Evolutionary conservation across 1,284 basidiomycete species (phyloP), one percentile per base, ranked within the genome.

Genomic region (Taiwanofungus camphoratus): DNA sequence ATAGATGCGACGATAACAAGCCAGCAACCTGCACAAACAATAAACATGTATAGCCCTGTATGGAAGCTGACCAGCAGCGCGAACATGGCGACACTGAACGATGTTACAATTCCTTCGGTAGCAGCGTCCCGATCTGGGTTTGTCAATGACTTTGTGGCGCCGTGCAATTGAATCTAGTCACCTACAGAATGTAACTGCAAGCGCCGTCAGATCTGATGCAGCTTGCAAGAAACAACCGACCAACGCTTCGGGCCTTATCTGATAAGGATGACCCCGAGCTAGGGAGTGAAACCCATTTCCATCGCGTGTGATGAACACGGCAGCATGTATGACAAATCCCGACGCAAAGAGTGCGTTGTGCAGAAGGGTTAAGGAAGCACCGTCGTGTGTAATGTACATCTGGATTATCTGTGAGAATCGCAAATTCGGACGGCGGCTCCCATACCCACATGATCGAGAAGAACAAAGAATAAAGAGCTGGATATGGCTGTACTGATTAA

Each of bases 111-210:
- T 15, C 49, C 48, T 24, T 53, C 48, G 4, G 55, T 45, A 8
- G 44, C 37, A 15, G 54, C 49, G 23, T 52, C 52, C 35, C 50
- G 41, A 29, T 48, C 58, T 60, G 33, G 11, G 3, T 4, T 22
- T 6, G 31, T 29, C 39, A 19, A 26, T 15, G 23, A 19, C 33
- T 45, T 15, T 43, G 42, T n/a, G 8, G 21, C 6, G 11, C 4
- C 12, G 4, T 11, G 22, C 9, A 36, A 22, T 20, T 6, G 24
- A 16, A 4, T 0, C 12, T 26, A 33, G 12, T 19, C 5, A 39
- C 53, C 46, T 43, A 59, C 58, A 41, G 32, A 37, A 53, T 13
- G 56, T 52, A 20, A 50, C 43, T n/a, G 46, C 47, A 5, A 59
- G 42, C 6, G 37, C 21, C 6, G 41, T 21, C 20, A 51, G 36